Percentiles rank a stretch among this genome's conserved stretches.
phyloP scores from a whole-genome alignment of 345 rosid species.

The thale cress (Arabidopsis thaliana) region DNA sequence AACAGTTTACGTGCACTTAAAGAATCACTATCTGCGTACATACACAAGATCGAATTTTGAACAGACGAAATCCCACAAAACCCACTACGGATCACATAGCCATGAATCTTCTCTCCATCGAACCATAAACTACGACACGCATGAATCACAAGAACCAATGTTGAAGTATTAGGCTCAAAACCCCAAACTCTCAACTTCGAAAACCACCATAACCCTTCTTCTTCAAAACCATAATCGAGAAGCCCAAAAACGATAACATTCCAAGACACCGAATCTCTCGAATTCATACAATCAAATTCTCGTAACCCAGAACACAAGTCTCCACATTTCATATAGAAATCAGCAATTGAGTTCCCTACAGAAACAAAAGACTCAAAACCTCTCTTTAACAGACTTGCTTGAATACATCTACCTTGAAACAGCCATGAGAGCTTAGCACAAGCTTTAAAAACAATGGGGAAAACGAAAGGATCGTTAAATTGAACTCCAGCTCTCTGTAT shows the following conservation, averaged over 20 bases:
- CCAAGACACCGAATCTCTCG: constrained; percentile 73
- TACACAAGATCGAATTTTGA: constrained; percentile 59
- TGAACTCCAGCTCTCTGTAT: constrained; percentile 49
- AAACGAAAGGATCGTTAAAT: constrained; percentile 51
- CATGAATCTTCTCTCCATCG: constrained; percentile 51
- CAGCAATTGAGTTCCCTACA: constrained; percentile 63
- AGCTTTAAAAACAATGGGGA: constrained; percentile 63
- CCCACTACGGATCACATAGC: constrained; percentile 60
- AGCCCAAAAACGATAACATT: constrained; percentile 63
- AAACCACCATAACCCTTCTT: constrained; percentile 62
- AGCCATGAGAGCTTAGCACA: constrained; percentile 52
- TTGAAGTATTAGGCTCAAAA: constrained; percentile 64
- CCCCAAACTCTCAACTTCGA: constrained; percentile 53
- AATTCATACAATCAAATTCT: constrained; percentile 49
- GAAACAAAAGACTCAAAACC: constrained; percentile 58
- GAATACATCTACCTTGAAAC: constrained; percentile 53
- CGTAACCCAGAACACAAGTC: constrained; percentile 52
- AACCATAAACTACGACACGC: constrained; percentile 45
- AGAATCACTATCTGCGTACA: constrained; percentile 46
- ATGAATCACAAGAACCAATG: constrained; percentile 62
- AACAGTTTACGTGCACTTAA: constrained; percentile 58
- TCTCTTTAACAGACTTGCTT: constrained; percentile 58
- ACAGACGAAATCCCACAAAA: constrained; percentile 49
- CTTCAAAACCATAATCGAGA: constrained; percentile 49
- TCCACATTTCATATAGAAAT: constrained; percentile 62